These are phyloP conservation scores for Diplocarpon rosae DNA, from an alignment of 2,329 filamentous ascomycete genomes.

Conservation along the genomic window DNA sequence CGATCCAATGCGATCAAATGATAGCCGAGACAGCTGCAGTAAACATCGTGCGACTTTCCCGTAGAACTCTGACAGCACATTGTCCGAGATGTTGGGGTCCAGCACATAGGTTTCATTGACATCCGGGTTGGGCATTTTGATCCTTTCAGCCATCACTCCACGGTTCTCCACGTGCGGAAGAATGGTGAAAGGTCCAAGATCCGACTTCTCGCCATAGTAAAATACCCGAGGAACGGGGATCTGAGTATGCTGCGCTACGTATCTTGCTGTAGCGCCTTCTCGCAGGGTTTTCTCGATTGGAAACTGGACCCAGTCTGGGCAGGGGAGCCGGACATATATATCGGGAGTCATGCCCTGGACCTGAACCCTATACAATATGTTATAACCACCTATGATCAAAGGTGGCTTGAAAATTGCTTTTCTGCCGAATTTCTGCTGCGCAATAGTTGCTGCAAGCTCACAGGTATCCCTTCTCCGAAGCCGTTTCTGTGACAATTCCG, in stretches of 20 bases:
- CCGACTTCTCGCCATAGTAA: constrained; percentile 10
- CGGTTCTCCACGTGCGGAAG: constrained; percentile 17
- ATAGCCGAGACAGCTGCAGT: constrained; percentile 12
- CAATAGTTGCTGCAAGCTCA: constrained; percentile 8
- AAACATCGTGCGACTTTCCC: constrained; percentile 9
- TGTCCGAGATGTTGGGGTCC: constrained; percentile 21
- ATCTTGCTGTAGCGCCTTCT: constrained; percentile 10
- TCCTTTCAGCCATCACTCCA: constrained; percentile 24
- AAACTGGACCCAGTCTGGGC: constrained; percentile 8
- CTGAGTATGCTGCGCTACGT: constrained; percentile 8
- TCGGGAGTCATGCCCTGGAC: constrained; percentile 10
- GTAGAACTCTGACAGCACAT: constrained; percentile 8
- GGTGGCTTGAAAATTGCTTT: no score
- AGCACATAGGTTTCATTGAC: constrained; percentile 20
- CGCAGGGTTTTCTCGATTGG: constrained; percentile 11
- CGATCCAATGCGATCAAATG: constrained; percentile 14
- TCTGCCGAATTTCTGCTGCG: constrained; percentile 7
- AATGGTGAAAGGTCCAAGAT: constrained; percentile 13
- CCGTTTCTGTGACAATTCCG: constrained; percentile 9
- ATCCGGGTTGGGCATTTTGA: constrained; percentile 24
- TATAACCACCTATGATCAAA: constrained; percentile 16
- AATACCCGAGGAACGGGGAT: constrained; percentile 11
- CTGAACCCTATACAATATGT: constrained; percentile 13
- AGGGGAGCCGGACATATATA: constrained; percentile 8
- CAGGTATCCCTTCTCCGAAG: constrained; percentile 7